These are phyloP conservation scores for Martensiomyces pterosporus DNA, from an alignment of 192 early-diverging fungal genomes.

Conservation along the genomic window DNA sequence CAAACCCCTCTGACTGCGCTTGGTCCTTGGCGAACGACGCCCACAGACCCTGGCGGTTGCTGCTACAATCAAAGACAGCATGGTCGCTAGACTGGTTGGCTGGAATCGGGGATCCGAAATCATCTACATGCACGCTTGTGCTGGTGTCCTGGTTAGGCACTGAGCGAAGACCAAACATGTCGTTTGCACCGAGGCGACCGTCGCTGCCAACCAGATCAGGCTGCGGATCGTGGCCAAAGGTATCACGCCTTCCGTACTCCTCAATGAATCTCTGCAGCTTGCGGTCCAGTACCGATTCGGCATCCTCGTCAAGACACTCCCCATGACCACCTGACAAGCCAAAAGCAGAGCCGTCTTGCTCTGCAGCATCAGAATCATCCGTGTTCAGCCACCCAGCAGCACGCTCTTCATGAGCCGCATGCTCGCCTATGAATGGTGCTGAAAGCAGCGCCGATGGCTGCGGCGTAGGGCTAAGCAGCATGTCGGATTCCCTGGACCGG, in stretches of 20 bases:
- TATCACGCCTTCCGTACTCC: constrained; percentile 10
- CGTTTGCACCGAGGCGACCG: not conserved
- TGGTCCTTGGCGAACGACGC: constrained; percentile 5
- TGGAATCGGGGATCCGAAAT: not conserved
- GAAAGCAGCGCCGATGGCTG: not conserved
- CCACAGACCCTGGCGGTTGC: constrained; percentile 6
- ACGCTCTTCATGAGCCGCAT: too few relatives aligned
- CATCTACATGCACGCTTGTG: not conserved
- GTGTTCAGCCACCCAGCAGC: constrained; percentile 12
- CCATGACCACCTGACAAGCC: not conserved
- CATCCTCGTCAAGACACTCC: not conserved
- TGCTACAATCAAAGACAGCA: too few relatives aligned
- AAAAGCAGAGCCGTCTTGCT: too few relatives aligned
- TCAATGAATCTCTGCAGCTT: constrained; percentile 15
- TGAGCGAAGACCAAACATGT: not conserved
- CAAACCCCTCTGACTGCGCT: not conserved
- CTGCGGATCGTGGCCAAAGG: constrained; percentile 2
- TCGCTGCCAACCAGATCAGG: constrained; percentile 4
- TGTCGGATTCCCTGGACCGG: not conserved
- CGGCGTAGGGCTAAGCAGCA: constrained; percentile 5
- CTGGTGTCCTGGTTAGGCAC: not conserved
- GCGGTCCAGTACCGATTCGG: constrained; percentile 10
- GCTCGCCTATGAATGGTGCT: too few relatives aligned
- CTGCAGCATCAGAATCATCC: constrained; percentile 13
- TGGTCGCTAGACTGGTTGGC: not conserved